Evolutionary conservation across 148 eudicot genomes (phyloP).

Genomic region (Nepenthes gracilis): DNA sequence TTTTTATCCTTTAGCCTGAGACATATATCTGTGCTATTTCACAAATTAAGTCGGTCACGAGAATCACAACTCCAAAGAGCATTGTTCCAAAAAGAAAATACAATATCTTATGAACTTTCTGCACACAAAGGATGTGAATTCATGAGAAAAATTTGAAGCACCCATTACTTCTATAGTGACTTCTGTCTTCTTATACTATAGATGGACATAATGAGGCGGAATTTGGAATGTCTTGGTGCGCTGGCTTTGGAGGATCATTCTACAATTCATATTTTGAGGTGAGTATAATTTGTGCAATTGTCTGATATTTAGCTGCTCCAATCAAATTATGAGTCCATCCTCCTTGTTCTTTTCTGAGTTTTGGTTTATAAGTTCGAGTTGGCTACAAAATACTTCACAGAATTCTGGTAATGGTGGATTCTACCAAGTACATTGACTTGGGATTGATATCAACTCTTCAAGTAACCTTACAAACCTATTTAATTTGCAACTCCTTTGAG

Average conservation of each 20-base stretch:
- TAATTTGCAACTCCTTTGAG: too few relatives aligned
- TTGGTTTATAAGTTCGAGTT: not conserved
- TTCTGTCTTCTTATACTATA: constrained; percentile 10
- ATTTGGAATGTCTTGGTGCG: constrained; percentile 99
- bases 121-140: not conserved
- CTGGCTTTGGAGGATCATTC: constrained; percentile 90
- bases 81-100: not conserved
- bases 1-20: not conserved
- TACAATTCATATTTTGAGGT: constrained; percentile 94
- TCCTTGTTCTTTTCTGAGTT: not conserved
- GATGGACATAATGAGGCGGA: constrained; percentile 99
- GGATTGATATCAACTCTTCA: too few relatives aligned
- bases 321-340: not conserved
- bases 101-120: not conserved
- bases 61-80: not conserved
- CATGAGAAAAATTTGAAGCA: not conserved
- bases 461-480: too few relatives aligned
- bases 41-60: not conserved
- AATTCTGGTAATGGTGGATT: too few relatives aligned
- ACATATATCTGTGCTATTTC: not conserved
- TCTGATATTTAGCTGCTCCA: not conserved
- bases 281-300: not conserved
- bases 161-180: too few relatives aligned
- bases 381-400: too few relatives aligned
- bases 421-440: too few relatives aligned